Evolutionary conservation across 495 filamentous ascomycete species (phyloP), one percentile per base, ranked within the genome.

Genomic region (Podospora appendiculata): DNA sequence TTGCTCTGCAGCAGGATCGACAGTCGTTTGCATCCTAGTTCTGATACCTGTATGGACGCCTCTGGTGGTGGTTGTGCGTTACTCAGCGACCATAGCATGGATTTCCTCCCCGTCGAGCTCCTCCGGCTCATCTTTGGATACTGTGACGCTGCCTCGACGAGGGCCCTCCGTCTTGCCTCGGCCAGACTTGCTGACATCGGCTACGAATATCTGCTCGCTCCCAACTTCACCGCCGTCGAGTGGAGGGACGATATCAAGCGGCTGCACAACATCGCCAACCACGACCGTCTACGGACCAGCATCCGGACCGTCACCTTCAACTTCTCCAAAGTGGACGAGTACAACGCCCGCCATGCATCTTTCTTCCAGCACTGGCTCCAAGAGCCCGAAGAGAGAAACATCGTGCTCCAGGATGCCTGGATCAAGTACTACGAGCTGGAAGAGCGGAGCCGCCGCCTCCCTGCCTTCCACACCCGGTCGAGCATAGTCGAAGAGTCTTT

Each of bases 211-310:
- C 50, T 75, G 51, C 47, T 77, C 32, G 57, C 62, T 16, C 59
- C 68, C 8, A 55, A 62, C 41, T 75, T 75, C 58, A 70, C 61
- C 39, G 67, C 67, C 39, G 65, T 73, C 53, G 63, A 69, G 49
- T 77, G 72, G 72, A 64, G 65, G 43, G 65, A 75, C 55, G 73
- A 77, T 56, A 65, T 77, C 59, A 60, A 66, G 49, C 61, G 68
- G 38, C 62, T 77, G 42, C 64, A 70, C 50, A 62, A 57, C 41
- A 73, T 77, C 50, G 71, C 73, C 40, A 56, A 59, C 50, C 67
- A 73, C 51, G 66, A 70, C 18, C 72, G 70, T 8, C 64, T 77
- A 18, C 66, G 69, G 43, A 55, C 56, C 35, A 65, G 59, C 47
- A 72, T 74, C 64, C 61, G 55, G 38, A 65, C 67, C 13, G 54